Conservation (phyloP, 352 stramenopile genomes). For the Phytophthora melonis region DNA sequence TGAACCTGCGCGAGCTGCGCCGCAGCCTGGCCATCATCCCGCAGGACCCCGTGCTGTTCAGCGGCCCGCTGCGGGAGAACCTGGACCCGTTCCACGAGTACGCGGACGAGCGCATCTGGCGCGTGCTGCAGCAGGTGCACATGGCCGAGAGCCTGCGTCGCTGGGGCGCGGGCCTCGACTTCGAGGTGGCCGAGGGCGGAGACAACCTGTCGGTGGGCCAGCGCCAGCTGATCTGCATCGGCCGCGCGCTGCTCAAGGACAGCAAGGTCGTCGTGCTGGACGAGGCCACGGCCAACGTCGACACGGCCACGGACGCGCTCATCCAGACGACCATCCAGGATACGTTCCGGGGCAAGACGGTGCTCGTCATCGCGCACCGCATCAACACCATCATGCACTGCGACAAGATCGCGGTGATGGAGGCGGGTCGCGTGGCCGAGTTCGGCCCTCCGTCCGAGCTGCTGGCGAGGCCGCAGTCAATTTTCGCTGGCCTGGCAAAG, state of each 20-base stretch:
- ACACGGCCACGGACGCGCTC: slow-evolving; percentile 64
- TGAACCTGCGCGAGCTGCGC: slow-evolving; percentile 48
- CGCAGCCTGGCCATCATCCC: slow-evolving; percentile 61
- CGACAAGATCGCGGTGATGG: slow-evolving; percentile 91
- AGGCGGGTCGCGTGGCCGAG: slow-evolving; percentile 90
- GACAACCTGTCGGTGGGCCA: slow-evolving; percentile 88
- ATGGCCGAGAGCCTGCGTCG: slow-evolving; percentile 70
- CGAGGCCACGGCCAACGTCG: slow-evolving; percentile 93
- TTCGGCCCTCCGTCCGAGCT: slow-evolving; percentile 89
- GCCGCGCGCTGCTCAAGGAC: slow-evolving; percentile 91
- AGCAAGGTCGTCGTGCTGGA: slow-evolving; percentile 96
- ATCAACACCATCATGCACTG: slow-evolving; percentile 91
- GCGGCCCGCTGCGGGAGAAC: slow-evolving; percentile 89
- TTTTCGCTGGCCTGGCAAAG: slow-evolving; percentile 71
- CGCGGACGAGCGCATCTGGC: slow-evolving; percentile 73
- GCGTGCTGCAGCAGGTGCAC: slow-evolving; percentile 63
- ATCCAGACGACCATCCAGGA: slow-evolving; percentile 80
- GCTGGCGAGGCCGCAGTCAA: slow-evolving; percentile 66
- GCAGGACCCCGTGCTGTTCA: slow-evolving; percentile 93
- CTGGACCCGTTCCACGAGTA: slow-evolving; percentile 92
- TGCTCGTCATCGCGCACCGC: slow-evolving; percentile 85
- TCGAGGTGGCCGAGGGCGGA: slow-evolving; percentile 91
- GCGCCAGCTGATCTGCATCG: slow-evolving; percentile 95
- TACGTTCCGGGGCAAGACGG: slow-evolving; percentile 90
- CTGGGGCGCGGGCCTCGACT: slow-evolving; percentile 77